Evolutionary conservation across 2,329 filamentous ascomycete species (phyloP).

Genomic region (Talaromyces rugulosus): DNA sequence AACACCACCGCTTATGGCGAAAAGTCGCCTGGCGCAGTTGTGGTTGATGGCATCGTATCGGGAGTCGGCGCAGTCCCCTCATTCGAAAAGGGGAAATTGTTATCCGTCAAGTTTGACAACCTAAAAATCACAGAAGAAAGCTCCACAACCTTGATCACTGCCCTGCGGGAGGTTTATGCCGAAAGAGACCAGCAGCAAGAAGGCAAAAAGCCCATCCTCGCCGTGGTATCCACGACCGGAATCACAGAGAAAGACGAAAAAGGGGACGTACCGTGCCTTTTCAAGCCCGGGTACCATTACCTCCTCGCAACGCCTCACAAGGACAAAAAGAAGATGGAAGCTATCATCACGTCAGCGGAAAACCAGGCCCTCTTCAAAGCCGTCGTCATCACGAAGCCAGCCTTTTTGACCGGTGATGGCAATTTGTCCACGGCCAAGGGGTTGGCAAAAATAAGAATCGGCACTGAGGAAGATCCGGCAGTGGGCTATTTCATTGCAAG

Average conservation of each 20-base stretch:
- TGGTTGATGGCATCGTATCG: constrained; percentile 43
- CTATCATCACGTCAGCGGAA: constrained; percentile 19
- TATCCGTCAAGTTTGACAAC: constrained; percentile 28
- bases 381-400: constrained; percentile 30
- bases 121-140: constrained; percentile 31
- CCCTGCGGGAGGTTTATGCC: constrained; percentile 17
- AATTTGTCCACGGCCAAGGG: constrained; percentile 20
- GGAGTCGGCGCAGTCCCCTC: constrained; percentile 42
- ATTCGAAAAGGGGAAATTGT: constrained; percentile 19
- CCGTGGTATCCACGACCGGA: constrained; percentile 32
- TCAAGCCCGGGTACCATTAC: constrained; percentile 30
- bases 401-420: constrained; percentile 26
- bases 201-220: constrained; percentile 20
- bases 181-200: constrained; percentile 9
- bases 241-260: constrained; percentile 19
- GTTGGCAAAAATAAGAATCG: constrained; percentile 23
- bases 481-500: constrained; percentile 32
- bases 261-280: constrained; percentile 25
- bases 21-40: neutral
- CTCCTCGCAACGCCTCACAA: constrained; percentile 30
- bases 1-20: neutral
- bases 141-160: constrained; percentile 24
- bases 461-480: constrained; percentile 24
- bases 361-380: constrained; percentile 15
- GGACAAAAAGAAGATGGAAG: constrained; percentile 35